Percentiles rank a stretch among this genome's conserved stretches.
These are phyloP conservation scores for Calonectria pauciramosa DNA, from an alignment of 2,329 filamentous ascomycete genomes.

Conservation along the genomic window DNA sequence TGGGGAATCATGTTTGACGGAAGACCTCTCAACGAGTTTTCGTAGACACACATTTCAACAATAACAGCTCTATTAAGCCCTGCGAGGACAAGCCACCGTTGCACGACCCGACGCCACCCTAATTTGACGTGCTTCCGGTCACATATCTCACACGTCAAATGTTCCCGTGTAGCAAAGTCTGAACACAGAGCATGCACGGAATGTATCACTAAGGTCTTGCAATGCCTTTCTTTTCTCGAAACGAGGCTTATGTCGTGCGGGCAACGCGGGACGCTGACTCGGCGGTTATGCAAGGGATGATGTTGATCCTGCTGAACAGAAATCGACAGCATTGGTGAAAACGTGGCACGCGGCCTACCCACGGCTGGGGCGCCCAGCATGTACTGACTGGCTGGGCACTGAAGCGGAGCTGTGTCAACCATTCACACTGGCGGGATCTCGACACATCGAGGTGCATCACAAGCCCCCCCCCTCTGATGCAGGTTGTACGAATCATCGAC, in stretches of 20 bases:
- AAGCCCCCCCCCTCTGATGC: constrained; percentile 14
- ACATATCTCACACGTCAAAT: constrained; percentile 19
- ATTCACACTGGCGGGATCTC: constrained; percentile 25
- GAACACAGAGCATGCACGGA: not conserved
- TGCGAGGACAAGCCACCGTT: constrained; percentile 18
- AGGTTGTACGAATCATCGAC: constrained; percentile 4
- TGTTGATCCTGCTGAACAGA: not conserved
- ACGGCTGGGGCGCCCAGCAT: constrained; percentile 1
- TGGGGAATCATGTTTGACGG: not conserved
- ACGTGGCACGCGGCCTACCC: constrained; percentile 12
- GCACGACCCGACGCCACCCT: constrained; percentile 20
- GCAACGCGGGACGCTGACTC: not conserved
- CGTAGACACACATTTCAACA: constrained; percentile 5
- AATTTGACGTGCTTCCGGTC: constrained; percentile 17
- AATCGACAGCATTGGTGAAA: constrained; percentile 13
- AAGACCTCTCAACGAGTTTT: constrained; percentile 5
- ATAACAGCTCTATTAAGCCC: constrained; percentile 15
- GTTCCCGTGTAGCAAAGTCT: constrained; percentile 2
- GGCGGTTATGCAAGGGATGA: constrained; percentile 14
- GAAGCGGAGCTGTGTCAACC: constrained; percentile 14
- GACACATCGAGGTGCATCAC: constrained; percentile 21
- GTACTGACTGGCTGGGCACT: not conserved
- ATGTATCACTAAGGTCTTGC: constrained; percentile 15
- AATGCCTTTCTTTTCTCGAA: constrained; percentile 10
- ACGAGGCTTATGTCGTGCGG: constrained; percentile 15